Conservation (phyloP, 192 early-diverging fungal genomes). For the Podila epicladia region DNA sequence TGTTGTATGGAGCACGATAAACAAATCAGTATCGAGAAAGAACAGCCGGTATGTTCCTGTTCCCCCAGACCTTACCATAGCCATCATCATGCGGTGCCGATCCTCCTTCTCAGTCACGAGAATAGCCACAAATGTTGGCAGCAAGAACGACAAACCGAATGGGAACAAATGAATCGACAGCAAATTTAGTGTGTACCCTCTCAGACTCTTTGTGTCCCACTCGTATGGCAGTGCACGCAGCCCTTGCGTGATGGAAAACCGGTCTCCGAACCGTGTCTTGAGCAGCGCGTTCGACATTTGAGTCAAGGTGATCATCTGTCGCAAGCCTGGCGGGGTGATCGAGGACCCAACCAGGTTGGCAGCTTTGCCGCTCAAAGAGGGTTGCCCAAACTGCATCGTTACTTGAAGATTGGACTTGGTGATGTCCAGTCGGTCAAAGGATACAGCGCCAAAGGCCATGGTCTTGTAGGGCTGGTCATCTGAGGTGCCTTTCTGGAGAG, state of each 20-base stretch:
- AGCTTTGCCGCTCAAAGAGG: neutral
- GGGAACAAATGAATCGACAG: conserved; percentile 22
- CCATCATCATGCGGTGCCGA: conserved; percentile 46
- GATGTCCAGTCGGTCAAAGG: conserved; percentile 7
- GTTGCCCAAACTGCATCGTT: conserved; percentile 37
- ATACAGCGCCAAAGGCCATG: conserved; percentile 21
- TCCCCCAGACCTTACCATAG: conserved; percentile 24
- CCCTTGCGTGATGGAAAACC: conserved; percentile 29
- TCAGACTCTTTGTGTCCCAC: neutral
- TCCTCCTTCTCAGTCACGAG: conserved; percentile 47
- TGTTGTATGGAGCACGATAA: no score
- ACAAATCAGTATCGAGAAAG: no score
- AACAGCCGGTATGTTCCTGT: neutral
- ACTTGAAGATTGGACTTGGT: conserved; percentile 1
- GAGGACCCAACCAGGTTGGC: neutral
- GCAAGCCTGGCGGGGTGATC: conserved; percentile 3
- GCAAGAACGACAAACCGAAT: conserved; percentile 33
- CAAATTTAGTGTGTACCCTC: conserved; percentile 11
- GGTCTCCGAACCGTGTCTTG: conserved; percentile 23
- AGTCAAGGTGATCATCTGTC: conserved; percentile 33
- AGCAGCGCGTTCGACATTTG: conserved; percentile 22
- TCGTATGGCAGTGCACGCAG: conserved; percentile 21
- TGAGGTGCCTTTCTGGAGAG: no score
- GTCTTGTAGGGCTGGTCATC: neutral
- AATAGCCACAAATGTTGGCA: conserved; percentile 42